Evolutionary conservation across 2,329 filamentous ascomycete genomes (phyloP).

Genomic region (Ascochyta fabae): DNA sequence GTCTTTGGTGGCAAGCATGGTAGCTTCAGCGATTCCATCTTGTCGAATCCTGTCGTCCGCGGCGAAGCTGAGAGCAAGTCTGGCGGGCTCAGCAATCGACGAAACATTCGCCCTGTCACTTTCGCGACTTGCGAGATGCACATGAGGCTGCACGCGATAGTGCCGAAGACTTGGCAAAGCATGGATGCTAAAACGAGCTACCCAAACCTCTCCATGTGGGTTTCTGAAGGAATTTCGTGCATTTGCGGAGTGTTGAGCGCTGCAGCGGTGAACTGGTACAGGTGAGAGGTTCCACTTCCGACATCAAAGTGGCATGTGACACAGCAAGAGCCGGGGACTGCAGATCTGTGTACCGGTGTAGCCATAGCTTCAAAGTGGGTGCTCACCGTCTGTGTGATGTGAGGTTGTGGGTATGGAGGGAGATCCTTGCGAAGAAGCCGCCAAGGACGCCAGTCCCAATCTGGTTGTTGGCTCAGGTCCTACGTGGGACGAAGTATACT

Average conservation of each 20-base stretch:
- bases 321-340: constrained; percentile 9
- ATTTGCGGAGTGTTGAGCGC: constrained; percentile 14
- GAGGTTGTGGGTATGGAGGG: constrained; percentile 5
- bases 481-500: constrained; percentile 3
- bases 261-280: constrained; percentile 18
- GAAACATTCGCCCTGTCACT: constrained; percentile 15
- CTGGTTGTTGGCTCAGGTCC: not conserved
- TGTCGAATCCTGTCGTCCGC: not conserved
- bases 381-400: constrained; percentile 17
- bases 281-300: constrained; percentile 1
- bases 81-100: not conserved
- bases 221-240: constrained; percentile 6
- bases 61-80: constrained; percentile 4
- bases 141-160: constrained; percentile 10
- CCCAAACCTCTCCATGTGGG: not conserved
- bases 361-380: constrained; percentile 16
- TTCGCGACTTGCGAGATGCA: constrained; percentile 7
- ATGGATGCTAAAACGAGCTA: constrained; percentile 1
- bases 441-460: not conserved
- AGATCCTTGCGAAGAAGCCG: not conserved
- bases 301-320: constrained; percentile 11
- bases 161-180: constrained; percentile 8
- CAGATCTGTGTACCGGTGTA: constrained; percentile 18
- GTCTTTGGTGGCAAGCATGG: constrained; percentile 16
- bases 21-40: constrained; percentile 7